Evolutionary conservation across 495 filamentous ascomycete genomes (phyloP).

Genomic region (Wilcoxina mikolae): DNA sequence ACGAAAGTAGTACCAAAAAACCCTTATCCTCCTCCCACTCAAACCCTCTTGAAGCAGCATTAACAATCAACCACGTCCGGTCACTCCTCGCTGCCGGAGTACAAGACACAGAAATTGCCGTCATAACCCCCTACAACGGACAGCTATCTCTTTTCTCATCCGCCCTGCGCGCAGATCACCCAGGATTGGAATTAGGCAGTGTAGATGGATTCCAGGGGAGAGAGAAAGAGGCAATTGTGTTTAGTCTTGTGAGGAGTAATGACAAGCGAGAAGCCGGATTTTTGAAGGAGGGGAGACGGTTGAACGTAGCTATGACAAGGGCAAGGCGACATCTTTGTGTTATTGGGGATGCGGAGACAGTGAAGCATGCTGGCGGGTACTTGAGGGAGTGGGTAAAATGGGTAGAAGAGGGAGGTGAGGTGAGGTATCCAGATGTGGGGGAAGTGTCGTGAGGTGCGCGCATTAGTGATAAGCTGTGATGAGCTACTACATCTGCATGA

Average conservation of each 20-base stretch:
- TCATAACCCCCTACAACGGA: slow-evolving; percentile 93
- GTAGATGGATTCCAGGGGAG: slow-evolving; percentile 95
- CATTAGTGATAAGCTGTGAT: too few relatives aligned
- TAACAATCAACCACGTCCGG: slow-evolving; percentile 62
- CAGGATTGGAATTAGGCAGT: slow-evolving; percentile 77
- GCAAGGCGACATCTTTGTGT: slow-evolving; percentile 80
- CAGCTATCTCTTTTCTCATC: slow-evolving; percentile 68
- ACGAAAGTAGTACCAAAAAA: slow-evolving; percentile 28
- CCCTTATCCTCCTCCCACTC: slow-evolving; percentile 72
- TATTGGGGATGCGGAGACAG: slow-evolving; percentile 82
- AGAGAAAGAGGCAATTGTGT: slow-evolving; percentile 90
- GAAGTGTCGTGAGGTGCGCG: slow-evolving; percentile 17
- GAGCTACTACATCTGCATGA: too few relatives aligned
- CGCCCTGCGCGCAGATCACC: slow-evolving; percentile 59
- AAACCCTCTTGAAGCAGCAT: slow-evolving; percentile 76
- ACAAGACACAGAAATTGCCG: slow-evolving; percentile 65
- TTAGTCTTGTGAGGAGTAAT: slow-evolving; percentile 85
- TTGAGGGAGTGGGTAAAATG: slow-evolving; percentile 19
- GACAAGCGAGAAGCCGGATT: slow-evolving; percentile 77
- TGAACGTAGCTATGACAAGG: slow-evolving; percentile 96
- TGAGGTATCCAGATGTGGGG: slow-evolving; percentile 23
- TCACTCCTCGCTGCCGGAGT: slow-evolving; percentile 66
- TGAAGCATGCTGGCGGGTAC: slow-evolving; percentile 19
- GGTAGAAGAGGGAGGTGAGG: slow-evolving; percentile 16
- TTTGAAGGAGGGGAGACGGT: slow-evolving; percentile 73